A percentile compares a stretch with the other conserved stretches of the same genome.
These are phyloP conservation scores for Isatis lusitanica DNA, from an alignment of 441 rosid species.

Conservation along the genomic window DNA sequence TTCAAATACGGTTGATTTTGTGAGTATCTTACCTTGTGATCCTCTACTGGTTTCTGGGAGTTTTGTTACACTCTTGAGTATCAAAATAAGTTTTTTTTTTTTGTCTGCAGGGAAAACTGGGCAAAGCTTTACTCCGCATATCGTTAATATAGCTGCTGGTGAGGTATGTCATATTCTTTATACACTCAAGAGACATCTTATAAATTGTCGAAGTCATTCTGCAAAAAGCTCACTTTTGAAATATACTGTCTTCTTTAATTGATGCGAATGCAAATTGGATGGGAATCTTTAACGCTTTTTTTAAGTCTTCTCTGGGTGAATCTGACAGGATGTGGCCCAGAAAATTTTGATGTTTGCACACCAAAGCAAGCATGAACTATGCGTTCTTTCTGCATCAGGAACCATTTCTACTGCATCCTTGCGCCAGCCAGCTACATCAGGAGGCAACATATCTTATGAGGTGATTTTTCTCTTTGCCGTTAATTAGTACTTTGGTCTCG, in stretches of 20 bases:
- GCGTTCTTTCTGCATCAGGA: conserved; percentile 91
- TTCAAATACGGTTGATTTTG: neutral
- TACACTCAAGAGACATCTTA: neutral
- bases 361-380: conserved; percentile 81
- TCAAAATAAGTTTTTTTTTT: neutral
- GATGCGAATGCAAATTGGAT: neutral
- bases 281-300: neutral
- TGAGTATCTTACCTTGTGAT: conserved; percentile 1
- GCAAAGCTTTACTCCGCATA: conserved; percentile 83
- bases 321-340: conserved; percentile 75
- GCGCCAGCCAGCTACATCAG: conserved; percentile 85
- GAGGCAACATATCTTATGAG: conserved; percentile 77
- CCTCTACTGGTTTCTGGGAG: neutral
- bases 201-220: neutral
- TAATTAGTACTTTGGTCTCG: neutral
- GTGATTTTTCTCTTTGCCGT: conserved; percentile 39
- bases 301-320: conserved; percentile 30
- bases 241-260: neutral
- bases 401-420: conserved; percentile 74
- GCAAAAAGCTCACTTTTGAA: neutral
- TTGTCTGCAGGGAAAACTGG: conserved; percentile 65
- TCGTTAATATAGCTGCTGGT: conserved; percentile 73
- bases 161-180: conserved; percentile 58
- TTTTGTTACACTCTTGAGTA: conserved; percentile 4
- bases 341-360: conserved; percentile 67